Evolutionary conservation across 495 filamentous ascomycete species (phyloP), one percentile per base, ranked within the genome.

Genomic region (Durotheca rogersii): DNA sequence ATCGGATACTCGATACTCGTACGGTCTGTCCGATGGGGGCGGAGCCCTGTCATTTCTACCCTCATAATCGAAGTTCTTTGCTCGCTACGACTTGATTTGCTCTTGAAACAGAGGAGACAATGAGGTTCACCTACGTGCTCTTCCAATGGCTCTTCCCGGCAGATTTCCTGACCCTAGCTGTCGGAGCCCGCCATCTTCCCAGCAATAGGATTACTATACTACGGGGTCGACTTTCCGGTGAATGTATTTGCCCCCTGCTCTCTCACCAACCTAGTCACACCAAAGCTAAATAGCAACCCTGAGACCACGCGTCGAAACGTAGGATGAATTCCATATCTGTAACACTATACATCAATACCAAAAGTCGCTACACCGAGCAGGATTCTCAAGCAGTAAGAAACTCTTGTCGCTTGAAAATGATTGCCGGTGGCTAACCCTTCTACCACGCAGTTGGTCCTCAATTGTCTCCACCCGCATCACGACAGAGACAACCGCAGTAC

Each of bases 381-480:
- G 62, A 63, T 23, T 66, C 60, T 32, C 62, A 66, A 37, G 55
- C 25, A 50, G 62, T 53, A n/a, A n/a, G n/a, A n/a, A n/a, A n/a
- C n/a, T n/a, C n/a, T n/a, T n/a, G n/a, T n/a, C n/a, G n/a, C n/a
- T n/a, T n/a, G n/a, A n/a, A n/a, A n/a, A n/a, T n/a, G n/a, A n/a
- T n/a, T n/a, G n/a, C 9, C 0, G 17, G 12, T 14, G 5, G 11
- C 33, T 31, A 18, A 42, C 16, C 21, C 20, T 38, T 10, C 14
- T 50, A 12, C 39, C 32, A 21, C 10, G 11, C 11, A 66, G 62
- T 58, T 56, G 1, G 53, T 66, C 14, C 63, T 63, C 37, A 59
- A 66, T 15, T 66, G 62, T 12, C 60, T 66, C 17, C 63, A 60
- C 23, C 58, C 62, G 1, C 62, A 66, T 42, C 63, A 60, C 50